A percentile compares a stretch with the other conserved stretches of the same genome.
phyloP scores from a whole-genome alignment of 2,329 filamentous ascomycete species.

The Huntiella decipiens region DNA sequence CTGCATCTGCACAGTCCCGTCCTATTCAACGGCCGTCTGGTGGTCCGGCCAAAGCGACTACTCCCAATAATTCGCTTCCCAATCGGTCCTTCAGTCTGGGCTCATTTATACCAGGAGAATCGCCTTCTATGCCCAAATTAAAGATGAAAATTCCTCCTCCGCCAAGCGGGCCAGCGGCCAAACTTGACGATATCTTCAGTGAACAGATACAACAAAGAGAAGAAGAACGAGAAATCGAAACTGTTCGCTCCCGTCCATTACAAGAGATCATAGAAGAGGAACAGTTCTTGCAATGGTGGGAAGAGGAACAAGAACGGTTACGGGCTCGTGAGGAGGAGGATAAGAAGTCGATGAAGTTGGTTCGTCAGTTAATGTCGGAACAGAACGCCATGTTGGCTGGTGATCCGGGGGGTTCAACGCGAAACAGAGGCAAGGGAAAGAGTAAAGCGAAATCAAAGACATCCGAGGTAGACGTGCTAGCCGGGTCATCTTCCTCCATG shows the following conservation, averaged over 20 bases:
- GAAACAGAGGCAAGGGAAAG: not conserved
- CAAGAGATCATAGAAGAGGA: constrained; percentile 95
- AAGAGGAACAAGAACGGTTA: constrained; percentile 57
- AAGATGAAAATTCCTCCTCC: constrained; percentile 27
- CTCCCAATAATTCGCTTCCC: constrained; percentile 1
- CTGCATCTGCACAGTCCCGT: not conserved
- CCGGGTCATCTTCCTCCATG: not conserved
- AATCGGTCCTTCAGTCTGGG: constrained; percentile 6
- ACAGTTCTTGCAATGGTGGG: constrained; percentile 94
- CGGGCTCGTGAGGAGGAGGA: constrained; percentile 36
- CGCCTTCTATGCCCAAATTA: constrained; percentile 36
- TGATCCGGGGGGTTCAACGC: not conserved
- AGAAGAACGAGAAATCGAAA: constrained; percentile 59
- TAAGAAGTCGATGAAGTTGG: constrained; percentile 5
- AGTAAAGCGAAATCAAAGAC: constrained; percentile 1
- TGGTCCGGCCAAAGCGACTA: not conserved
- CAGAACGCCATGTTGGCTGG: not conserved
- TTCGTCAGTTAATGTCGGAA: constrained; percentile 2
- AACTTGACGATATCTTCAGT: constrained; percentile 73
- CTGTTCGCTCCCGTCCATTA: constrained; percentile 69
- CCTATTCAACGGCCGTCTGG: not conserved
- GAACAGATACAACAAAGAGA: constrained; percentile 55
- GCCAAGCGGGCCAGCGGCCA: constrained; percentile 17
- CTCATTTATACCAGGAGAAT: constrained; percentile 1
- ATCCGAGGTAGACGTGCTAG: not conserved